Evolutionary conservation across 768 basidiomycete species (phyloP), one percentile per base, ranked within the genome.

Genomic region (Chalciporus pseudorubinellus): DNA sequence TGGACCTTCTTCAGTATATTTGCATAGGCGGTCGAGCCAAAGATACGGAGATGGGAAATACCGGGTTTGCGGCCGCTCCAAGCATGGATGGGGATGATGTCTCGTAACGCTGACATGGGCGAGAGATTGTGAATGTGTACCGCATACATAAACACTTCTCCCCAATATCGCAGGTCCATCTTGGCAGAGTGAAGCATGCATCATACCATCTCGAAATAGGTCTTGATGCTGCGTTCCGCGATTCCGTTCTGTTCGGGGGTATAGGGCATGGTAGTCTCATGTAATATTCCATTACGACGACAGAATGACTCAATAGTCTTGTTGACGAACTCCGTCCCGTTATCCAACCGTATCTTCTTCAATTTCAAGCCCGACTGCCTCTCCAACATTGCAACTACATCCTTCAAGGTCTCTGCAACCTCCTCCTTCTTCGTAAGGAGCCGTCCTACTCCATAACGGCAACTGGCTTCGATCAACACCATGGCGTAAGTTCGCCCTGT

Each of bases 1-100:
- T 44, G 29, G 3, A 58, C 33, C 43, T 71, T 62, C 39, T 61
- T 53, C 11, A 61, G 66, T 14, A 69, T 59, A 46, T 65, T 64
- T 12, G 59, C 66, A 39, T 63, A 71, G 4, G 63, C 68, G 1
- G 46, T 53, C 33, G 66, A 70, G 20, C 74, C 69, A 42, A 70
- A 72, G 2, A 60, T 60, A 11, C 62, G 56, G 2, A 74, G 55
- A 50, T 70, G 63, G 7, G 65, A 55, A 4, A 74, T 50, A 44
- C 70, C 57, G 19, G 64, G 68, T 22, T 62, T 59, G 22, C 45
- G 45, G 1, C 57, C 57, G 13, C 19, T 45, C 56, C 62, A 63
- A 11, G 50, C 46, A 31, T 67, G 56, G 39, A 57, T 14, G 1
- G 66, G 64, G 1, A 57, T 46, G 10, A n/a, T 47, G 36, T 56